Evolutionary conservation across 768 basidiomycete species (phyloP).

Genomic region (Kwoniella bestiolae): DNA sequence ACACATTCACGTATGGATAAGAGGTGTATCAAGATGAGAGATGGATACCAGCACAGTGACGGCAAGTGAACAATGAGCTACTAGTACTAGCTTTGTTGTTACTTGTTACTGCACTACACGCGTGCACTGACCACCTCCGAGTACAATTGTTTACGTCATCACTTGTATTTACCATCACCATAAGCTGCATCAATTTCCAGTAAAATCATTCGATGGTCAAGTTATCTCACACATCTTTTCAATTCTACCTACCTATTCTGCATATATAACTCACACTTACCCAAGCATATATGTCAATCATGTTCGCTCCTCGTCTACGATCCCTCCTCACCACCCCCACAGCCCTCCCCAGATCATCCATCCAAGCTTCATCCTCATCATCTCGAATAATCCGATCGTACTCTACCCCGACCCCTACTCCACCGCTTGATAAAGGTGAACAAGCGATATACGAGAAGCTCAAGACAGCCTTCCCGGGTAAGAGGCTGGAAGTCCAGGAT

Average conservation of each 20-base stretch:
- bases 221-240: background rate
- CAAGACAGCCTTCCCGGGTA: constrained; percentile 73
- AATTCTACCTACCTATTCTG: background rate
- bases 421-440: constrained; percentile 64
- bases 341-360: background rate
- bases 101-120: background rate
- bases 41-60: too few species aligned
- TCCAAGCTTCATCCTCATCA: background rate
- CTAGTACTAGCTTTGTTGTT: background rate
- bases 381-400: constrained; percentile 1
- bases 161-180: background rate
- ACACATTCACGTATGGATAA: too few species aligned
- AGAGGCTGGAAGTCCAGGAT: constrained; percentile 83
- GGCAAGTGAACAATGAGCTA: too few species aligned
- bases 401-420: constrained; percentile 3
- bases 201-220: background rate
- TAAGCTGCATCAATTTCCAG: background rate
- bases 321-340: background rate
- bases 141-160: background rate
- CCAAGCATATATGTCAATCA: background rate
- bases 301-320: background rate
- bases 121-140: background rate
- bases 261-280: background rate
- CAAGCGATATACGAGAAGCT: constrained; percentile 73
- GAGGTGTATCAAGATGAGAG: too few species aligned